These are phyloP conservation scores for Nephelium lappaceum DNA, from an alignment of 345 rosid genomes.

Conservation along the genomic window DNA sequence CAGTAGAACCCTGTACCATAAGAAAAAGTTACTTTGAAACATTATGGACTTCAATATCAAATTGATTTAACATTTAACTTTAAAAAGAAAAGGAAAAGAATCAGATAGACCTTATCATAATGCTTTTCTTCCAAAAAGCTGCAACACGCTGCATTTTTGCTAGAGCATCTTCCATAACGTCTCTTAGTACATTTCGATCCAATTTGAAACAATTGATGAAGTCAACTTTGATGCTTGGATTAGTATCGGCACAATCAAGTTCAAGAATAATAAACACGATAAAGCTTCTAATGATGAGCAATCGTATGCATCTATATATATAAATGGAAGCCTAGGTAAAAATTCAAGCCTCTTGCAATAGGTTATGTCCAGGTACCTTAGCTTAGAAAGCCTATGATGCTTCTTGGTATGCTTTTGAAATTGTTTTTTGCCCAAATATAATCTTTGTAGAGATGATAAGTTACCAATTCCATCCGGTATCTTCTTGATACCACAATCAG, in stretches of 20 bases:
- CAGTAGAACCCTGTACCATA: not conserved
- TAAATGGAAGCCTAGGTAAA: not conserved
- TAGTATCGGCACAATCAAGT: not conserved
- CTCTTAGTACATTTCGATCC: not conserved
- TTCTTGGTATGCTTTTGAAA: not conserved
- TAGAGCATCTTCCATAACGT: not conserved
- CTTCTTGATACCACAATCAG: not conserved
- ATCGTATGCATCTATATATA: not conserved
- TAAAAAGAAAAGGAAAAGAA: not conserved
- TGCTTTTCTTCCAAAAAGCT: too few species aligned
- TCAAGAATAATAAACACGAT: not conserved
- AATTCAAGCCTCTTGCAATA: not conserved
- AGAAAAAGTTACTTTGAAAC: not conserved
- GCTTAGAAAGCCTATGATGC: not conserved
- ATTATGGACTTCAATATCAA: not conserved
- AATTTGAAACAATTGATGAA: too few species aligned
- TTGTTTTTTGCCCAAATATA: not conserved
- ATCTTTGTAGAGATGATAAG: not conserved
- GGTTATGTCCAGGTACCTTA: not conserved
- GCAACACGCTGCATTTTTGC: not conserved
- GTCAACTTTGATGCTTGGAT: too few species aligned
- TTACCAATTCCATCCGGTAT: not conserved
- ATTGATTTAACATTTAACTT: not conserved
- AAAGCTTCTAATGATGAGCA: not conserved
- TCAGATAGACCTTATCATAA: not conserved